phyloP scores from a whole-genome alignment of 2,329 filamentous ascomycete species.

The Fusarium verrucosum region DNA sequence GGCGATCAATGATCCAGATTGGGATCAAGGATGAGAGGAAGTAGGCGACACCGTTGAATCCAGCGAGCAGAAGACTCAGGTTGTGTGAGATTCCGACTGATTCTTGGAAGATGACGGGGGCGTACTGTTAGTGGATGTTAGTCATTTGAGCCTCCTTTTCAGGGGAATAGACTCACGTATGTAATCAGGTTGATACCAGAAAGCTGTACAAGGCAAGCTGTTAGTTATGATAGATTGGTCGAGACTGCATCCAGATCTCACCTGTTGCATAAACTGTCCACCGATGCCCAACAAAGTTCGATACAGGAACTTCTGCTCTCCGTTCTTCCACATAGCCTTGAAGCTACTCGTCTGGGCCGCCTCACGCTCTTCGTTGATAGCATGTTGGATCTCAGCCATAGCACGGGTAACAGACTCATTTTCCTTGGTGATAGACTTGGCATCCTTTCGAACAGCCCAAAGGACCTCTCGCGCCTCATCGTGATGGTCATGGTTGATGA shows the following conservation, averaged over 20 bases:
- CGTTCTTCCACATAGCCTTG: constrained; percentile 53
- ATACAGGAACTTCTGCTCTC: constrained; percentile 53
- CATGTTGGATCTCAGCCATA: constrained; percentile 51
- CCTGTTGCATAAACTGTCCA: constrained; percentile 57
- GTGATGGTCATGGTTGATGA: constrained; percentile 52
- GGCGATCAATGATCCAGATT: constrained; percentile 51
- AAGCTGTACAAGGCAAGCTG: constrained; percentile 6
- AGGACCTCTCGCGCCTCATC: constrained; percentile 54
- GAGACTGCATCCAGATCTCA: neutral
- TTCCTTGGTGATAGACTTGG: constrained; percentile 38
- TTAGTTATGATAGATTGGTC: neutral
- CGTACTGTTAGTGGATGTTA: constrained; percentile 39
- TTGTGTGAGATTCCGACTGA: constrained; percentile 55
- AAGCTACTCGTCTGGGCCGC: constrained; percentile 48
- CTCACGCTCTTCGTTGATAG: constrained; percentile 53
- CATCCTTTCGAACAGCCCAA: constrained; percentile 46
- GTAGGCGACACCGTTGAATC: constrained; percentile 58
- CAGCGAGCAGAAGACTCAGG: constrained; percentile 61
- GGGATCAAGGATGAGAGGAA: constrained; percentile 45
- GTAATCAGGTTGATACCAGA: constrained; percentile 51
- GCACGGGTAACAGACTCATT: constrained; percentile 42
- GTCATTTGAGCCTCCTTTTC: neutral
- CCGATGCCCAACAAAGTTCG: constrained; percentile 54
- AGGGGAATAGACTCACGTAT: constrained; percentile 30
- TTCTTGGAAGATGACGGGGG: constrained; percentile 56